These are phyloP conservation scores for Saccharomyces pastorianus DNA, from an alignment of 1,139 yeast species.

Conservation along the genomic window DNA sequence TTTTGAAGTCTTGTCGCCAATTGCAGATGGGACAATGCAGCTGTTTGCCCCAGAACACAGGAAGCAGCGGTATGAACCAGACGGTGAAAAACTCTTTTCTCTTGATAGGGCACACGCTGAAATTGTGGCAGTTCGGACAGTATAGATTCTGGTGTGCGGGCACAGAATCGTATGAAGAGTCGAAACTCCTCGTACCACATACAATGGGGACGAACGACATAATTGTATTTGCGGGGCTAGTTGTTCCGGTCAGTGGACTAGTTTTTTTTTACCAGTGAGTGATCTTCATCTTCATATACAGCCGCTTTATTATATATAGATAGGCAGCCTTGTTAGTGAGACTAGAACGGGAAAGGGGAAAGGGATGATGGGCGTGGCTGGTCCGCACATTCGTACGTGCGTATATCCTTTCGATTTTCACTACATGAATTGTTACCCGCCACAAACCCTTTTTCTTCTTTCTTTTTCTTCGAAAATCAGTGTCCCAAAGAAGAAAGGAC, in stretches of 20 bases:
- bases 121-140: conserved; percentile 39
- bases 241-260: too few relatives aligned
- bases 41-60: conserved; percentile 41
- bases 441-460: too few relatives aligned
- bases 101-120: conserved; percentile 36
- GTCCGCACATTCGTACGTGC: background rate
- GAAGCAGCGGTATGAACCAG: conserved; percentile 42
- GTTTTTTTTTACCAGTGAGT: too few relatives aligned
- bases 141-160: conserved; percentile 21
- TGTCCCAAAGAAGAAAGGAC: background rate
- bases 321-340: too few relatives aligned
- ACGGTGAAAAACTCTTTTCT: conserved; percentile 40
- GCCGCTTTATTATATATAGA: too few relatives aligned
- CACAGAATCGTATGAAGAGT: conserved; percentile 11
- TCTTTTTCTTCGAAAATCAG: background rate
- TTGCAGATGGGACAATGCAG: conserved; percentile 38
- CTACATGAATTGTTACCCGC: background rate
- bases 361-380: background rate
- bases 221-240: background rate
- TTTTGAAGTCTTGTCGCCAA: conserved; percentile 39
- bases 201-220: conserved; percentile 1
- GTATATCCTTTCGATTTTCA: background rate
- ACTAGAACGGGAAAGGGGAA: background rate
- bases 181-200: conserved; percentile 3
- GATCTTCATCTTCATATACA: too few relatives aligned